A percentile compares a stretch with the other conserved stretches of the same genome.
phyloP scores from a whole-genome alignment of 768 basidiomycete species.

The Russula griseocarnosa region DNA sequence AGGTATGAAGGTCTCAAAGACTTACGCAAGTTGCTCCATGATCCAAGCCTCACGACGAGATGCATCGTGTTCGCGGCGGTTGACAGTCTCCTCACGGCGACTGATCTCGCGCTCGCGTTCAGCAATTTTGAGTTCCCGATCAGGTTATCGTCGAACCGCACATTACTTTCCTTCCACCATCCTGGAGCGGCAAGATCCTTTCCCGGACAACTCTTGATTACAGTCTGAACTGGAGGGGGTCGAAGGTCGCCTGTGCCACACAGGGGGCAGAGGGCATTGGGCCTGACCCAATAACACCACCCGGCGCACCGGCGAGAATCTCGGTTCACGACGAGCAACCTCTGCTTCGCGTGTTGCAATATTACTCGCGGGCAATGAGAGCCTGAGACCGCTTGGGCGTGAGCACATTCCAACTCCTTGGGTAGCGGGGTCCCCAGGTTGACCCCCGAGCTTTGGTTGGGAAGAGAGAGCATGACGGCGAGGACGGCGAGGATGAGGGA shows the following conservation, averaged over 20 bases:
- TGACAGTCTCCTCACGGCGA: constrained; percentile 79
- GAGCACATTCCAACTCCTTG: constrained; percentile 67
- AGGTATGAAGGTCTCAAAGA: constrained; percentile 15
- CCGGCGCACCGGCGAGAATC: constrained; percentile 75
- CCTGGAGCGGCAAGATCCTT: constrained; percentile 70
- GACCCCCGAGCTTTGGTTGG: constrained; percentile 46
- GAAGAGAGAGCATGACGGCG: constrained; percentile 87
- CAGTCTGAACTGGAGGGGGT: constrained; percentile 60
- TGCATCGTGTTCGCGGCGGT: constrained; percentile 82
- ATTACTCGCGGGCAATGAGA: constrained; percentile 72
- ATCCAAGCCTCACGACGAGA: constrained; percentile 86
- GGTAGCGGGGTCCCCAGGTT: constrained; percentile 33
- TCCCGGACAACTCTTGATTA: constrained; percentile 85
- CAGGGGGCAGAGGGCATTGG: constrained; percentile 54
- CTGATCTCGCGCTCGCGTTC: constrained; percentile 85
- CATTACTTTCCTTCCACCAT: constrained; percentile 66
- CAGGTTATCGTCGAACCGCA: constrained; percentile 74
- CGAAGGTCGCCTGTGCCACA: constrained; percentile 54
- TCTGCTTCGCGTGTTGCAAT: constrained; percentile 83
- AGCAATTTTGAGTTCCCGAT: constrained; percentile 79
- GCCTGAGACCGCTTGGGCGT: constrained; percentile 81
- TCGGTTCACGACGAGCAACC: constrained; percentile 85
- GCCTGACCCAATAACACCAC: constrained; percentile 62
- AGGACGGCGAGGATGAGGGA: constrained; percentile 83
- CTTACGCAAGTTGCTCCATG: constrained; percentile 89